phyloP scores from a whole-genome alignment of 2,329 filamentous ascomycete genomes.

The Neonectria hederae region DNA sequence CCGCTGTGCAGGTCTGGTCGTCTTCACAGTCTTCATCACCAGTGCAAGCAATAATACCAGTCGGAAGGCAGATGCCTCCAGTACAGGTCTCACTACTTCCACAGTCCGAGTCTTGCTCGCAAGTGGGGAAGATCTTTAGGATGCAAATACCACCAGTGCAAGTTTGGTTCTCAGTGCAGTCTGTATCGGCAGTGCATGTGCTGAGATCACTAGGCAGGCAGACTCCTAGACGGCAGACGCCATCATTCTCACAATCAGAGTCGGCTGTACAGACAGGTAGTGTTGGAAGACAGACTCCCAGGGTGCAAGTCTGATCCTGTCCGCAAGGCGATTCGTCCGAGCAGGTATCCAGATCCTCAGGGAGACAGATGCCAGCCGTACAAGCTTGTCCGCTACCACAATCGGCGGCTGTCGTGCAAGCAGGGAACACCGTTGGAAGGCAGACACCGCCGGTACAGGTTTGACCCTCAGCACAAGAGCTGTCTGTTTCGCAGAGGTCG shows the following conservation, averaged over 20 bases:
- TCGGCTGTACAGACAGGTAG: conserved; percentile 1
- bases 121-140: conserved; percentile 2
- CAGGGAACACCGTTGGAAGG: conserved; percentile 8
- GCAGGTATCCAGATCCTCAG: not conserved
- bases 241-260: conserved; percentile 3
- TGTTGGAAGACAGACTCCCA: conserved; percentile 15
- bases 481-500: not conserved
- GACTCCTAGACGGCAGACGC: conserved; percentile 17
- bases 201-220: conserved; percentile 9
- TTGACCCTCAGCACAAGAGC: not conserved
- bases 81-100: conserved; percentile 1
- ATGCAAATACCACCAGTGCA: conserved; percentile 17
- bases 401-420: not conserved
- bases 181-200: conserved; percentile 1
- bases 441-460: conserved; percentile 14
- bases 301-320: not conserved
- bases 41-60: not conserved
- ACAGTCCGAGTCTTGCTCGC: conserved; percentile 10
- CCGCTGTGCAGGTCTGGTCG: conserved; percentile 10
- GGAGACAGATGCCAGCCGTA: conserved; percentile 5
- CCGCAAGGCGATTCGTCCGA: not conserved
- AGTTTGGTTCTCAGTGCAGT: conserved; percentile 6
- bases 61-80: conserved; percentile 14
- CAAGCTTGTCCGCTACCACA: conserved; percentile 2
- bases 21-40: not conserved